phyloP scores from a whole-genome alignment of 768 basidiomycete species.

The Psilocybe subaeruginosa region DNA sequence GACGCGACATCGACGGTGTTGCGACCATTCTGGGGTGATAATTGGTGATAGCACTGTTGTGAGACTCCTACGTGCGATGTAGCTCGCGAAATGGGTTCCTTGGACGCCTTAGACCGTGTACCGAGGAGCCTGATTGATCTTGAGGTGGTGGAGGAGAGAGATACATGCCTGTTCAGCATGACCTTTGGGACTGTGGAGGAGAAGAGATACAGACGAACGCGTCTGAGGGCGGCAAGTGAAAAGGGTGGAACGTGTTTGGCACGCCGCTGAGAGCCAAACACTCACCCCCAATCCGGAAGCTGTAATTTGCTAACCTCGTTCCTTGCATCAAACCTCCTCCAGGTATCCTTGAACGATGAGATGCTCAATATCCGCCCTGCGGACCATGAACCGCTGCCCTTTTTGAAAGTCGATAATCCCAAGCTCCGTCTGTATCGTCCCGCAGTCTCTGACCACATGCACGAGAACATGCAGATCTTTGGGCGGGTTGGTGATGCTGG shows the following conservation, averaged over 20 bases:
- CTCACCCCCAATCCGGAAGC: neutral
- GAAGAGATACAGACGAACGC: constrained; percentile 11
- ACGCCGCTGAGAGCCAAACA: constrained; percentile 19
- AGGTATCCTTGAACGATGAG: constrained; percentile 93
- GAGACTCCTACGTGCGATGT: neutral
- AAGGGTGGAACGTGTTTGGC: constrained; percentile 26
- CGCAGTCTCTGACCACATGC: constrained; percentile 85
- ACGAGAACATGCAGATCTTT: constrained; percentile 90
- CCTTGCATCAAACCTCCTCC: constrained; percentile 66
- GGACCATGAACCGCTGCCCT: constrained; percentile 88
- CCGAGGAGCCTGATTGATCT: neutral
- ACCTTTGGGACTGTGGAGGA: constrained; percentile 4
- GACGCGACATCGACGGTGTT: constrained; percentile 7
- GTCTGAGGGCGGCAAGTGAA: constrained; percentile 5
- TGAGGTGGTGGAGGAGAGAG: constrained; percentile 1
- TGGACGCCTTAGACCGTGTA: neutral
- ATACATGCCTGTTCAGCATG: constrained; percentile 28
- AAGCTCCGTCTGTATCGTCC: constrained; percentile 88
- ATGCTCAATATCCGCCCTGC: constrained; percentile 89
- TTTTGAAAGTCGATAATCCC: constrained; percentile 90
- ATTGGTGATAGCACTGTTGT: constrained; percentile 9
- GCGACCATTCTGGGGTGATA: neutral
- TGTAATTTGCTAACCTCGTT: neutral
- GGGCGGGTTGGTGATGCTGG: constrained; percentile 80
- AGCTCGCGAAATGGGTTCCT: neutral